Evolutionary conservation across 805 yeast species (phyloP).

Genomic region (Nematodospora valgi): DNA sequence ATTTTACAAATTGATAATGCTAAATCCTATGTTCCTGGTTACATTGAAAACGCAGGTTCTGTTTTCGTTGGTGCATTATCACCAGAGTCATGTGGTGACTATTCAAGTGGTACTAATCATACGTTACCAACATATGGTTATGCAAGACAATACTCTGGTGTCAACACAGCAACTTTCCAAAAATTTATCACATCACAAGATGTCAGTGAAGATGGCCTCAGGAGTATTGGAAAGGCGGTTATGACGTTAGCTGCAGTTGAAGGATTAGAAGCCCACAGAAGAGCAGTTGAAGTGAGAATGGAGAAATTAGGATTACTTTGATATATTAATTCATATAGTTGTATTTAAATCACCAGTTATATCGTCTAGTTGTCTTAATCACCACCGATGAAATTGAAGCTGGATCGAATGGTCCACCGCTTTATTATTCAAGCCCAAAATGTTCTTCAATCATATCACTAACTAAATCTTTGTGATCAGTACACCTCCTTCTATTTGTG

Average conservation of each 20-base stretch:
- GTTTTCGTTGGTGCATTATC: conserved; percentile 95
- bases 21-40: conserved; percentile 56
- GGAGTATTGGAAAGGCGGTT: conserved; percentile 91
- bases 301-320: conserved; percentile 63
- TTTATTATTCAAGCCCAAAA: conserved; percentile 41
- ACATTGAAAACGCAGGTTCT: conserved; percentile 90
- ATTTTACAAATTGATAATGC: conserved; percentile 88
- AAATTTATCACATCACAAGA: conserved; percentile 94
- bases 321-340: conserved; percentile 2
- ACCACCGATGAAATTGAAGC: conserved; percentile 39
- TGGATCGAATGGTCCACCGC: conserved; percentile 50
- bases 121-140: conserved; percentile 98
- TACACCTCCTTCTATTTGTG: conserved; percentile 57
- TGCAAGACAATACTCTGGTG: conserved; percentile 96
- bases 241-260: conserved; percentile 95
- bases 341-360: conserved; percentile 1
- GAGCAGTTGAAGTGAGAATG: conserved; percentile 94
- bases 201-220: conserved; percentile 79
- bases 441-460: conserved; percentile 58
- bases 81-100: conserved; percentile 98
- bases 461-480: conserved; percentile 52
- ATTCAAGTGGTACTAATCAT: conserved; percentile 97
- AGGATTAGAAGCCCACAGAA: conserved; percentile 96
- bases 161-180: conserved; percentile 92
- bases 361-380: conserved; percentile 2